Evolutionary conservation across 2,329 filamentous ascomycete species (phyloP), one percentile per base, ranked within the genome.

Genomic region (Paecilomyces niveus): DNA sequence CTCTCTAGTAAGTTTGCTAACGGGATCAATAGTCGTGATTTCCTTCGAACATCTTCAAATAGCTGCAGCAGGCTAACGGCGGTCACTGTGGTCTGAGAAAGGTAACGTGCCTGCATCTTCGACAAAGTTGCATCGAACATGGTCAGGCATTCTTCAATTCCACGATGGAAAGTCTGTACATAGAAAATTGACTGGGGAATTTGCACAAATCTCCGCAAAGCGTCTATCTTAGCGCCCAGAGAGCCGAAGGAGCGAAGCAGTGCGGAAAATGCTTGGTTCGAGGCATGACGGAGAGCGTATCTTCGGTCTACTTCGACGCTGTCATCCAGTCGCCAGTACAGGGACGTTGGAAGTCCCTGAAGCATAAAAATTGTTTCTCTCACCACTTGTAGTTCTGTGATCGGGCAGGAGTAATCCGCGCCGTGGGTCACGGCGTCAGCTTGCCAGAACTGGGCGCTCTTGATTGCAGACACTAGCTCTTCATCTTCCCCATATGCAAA

Each of bases 281-380:
- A 76, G 33, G 71, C 62, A 63, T 77, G 70, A 9, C 59, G 60
- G 26, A 74, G 58, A 22, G 62, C 64, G 64, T 77, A 76, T 57
- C 69, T 68, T 24, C 72, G 65, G 54, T 77, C 74, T 50, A 78
- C 63, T 58, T 69, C 67, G n/a, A 76, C 63, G 3, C 59, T 62
- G 35, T 68, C 64, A 35, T 73, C 69, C 21, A 71, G 32, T 56
- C 69, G 64, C 77, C 72, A 63, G 66, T 92, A 96, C 1, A 96
- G 69, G 1, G 85, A 87, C 2, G 89, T 93, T 5, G 86, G 83
- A 3, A 94, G 76, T 0, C 92, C 92, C 57, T 85, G 84, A 0
- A 97, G 81, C 90, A 97, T 95, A 66, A 90, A 93, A 0, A 97
- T 78, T 0, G 85, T 83, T 68, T 97, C 92, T 54, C 91, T 85